These are phyloP conservation scores for Termitomyces bulborhizus DNA, from an alignment of 768 basidiomycete species.

Conservation along the genomic window DNA sequence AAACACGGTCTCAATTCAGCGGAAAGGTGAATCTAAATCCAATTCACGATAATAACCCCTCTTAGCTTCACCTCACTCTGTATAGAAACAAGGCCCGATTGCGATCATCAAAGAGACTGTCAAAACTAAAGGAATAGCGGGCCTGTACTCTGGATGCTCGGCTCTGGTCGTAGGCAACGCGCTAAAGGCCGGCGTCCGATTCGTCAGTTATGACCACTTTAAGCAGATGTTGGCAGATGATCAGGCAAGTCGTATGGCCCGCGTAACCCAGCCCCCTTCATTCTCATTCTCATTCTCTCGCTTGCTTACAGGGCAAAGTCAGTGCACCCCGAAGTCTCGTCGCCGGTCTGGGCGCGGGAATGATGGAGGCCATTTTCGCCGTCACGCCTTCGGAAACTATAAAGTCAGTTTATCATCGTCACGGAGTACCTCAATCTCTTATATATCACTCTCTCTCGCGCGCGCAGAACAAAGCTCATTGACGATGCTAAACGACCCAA, in stretches of 20 bases:
- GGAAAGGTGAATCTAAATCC: conserved; percentile 40
- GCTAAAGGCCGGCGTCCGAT: conserved; percentile 91
- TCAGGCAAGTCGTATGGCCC: conserved; percentile 47
- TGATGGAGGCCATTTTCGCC: conserved; percentile 89
- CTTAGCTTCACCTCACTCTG: too few species aligned
- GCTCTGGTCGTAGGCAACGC: conserved; percentile 91
- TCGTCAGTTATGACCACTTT: conserved; percentile 92
- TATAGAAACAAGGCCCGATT: conserved; percentile 58
- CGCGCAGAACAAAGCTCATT: conserved; percentile 86
- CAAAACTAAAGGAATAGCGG: conserved; percentile 65
- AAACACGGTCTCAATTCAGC: conserved; percentile 90
- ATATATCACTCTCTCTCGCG: neutral
- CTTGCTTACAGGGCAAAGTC: conserved; percentile 70
- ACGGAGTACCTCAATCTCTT: too few species aligned
- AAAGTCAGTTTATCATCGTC: conserved; percentile 54
- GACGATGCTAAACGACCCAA: conserved; percentile 84
- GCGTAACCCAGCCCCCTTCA: neutral
- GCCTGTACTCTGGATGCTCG: conserved; percentile 90
- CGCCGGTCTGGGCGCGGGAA: conserved; percentile 81
- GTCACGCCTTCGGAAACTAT: conserved; percentile 98
- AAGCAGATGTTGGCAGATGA: conserved; percentile 78
- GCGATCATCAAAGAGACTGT: conserved; percentile 72
- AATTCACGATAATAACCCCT: too few species aligned
- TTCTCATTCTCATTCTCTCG: neutral
- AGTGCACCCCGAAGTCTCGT: conserved; percentile 79